These are phyloP conservation scores for Colletotrichum sp. DNA, from an alignment of 2,329 filamentous ascomycete species.

Conservation along the genomic window DNA sequence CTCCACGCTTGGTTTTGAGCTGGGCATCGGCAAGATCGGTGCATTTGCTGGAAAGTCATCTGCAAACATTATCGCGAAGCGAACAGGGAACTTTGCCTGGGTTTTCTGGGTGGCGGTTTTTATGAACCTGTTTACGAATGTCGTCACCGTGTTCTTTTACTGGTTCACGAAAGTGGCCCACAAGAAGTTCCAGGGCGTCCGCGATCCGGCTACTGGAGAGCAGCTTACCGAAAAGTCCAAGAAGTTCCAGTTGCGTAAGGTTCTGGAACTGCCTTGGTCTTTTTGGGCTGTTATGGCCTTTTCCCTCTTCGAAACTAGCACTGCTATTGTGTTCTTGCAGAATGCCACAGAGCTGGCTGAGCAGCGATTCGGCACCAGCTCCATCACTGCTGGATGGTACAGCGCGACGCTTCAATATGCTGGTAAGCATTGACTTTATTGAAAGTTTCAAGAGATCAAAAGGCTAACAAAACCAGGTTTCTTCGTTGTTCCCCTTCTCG, in stretches of 20 bases:
- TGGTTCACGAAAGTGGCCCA: slow-evolving; percentile 59
- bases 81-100: slow-evolving; percentile 65
- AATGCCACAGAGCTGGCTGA: slow-evolving; percentile 68
- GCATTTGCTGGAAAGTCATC: slow-evolving; percentile 65
- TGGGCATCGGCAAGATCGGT: slow-evolving; percentile 67
- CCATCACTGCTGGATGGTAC: slow-evolving; percentile 66
- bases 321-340: slow-evolving; percentile 56
- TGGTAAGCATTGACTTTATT: slow-evolving; percentile 14
- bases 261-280: slow-evolving; percentile 61
- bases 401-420: slow-evolving; percentile 59
- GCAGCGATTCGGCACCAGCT: slow-evolving; percentile 58
- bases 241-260: slow-evolving; percentile 59
- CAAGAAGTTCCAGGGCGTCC: slow-evolving; percentile 47
- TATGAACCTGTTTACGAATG: slow-evolving; percentile 69
- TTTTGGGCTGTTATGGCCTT: slow-evolving; percentile 63
- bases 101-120: slow-evolving; percentile 66
- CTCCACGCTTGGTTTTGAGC: slow-evolving; percentile 64
- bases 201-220: slow-evolving; percentile 63
- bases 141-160: slow-evolving; percentile 57
- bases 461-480: slow-evolving; percentile 36
- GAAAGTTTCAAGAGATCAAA: rapidly evolving
- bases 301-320: slow-evolving; percentile 63
- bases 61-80: slow-evolving; percentile 62
- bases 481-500: slow-evolving; percentile 62
- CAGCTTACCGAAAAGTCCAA: slow-evolving; percentile 63